These are phyloP conservation scores for Leccinum broughii DNA, from an alignment of 768 basidiomycete genomes.

Conservation along the genomic window DNA sequence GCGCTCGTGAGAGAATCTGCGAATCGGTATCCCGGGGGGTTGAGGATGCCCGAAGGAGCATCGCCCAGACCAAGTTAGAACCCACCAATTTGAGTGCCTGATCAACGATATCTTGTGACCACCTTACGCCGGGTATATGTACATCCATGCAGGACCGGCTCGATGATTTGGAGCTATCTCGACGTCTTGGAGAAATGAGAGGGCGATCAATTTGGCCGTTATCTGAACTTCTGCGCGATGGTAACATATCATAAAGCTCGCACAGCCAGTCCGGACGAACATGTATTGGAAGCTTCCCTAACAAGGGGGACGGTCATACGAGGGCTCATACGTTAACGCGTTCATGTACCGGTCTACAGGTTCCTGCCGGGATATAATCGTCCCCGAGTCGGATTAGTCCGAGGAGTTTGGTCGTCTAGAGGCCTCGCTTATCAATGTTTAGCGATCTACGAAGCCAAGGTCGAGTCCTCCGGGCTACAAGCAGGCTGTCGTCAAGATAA, in stretches of 20 bases:
- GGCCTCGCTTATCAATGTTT: background rate
- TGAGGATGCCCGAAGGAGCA: conserved; percentile 10
- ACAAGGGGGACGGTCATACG: background rate
- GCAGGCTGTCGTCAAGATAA: background rate
- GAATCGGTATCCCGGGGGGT: conserved; percentile 12
- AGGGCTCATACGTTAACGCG: background rate
- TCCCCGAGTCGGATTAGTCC: conserved; percentile 9
- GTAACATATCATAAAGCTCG: background rate
- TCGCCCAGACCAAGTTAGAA: conserved; percentile 10
- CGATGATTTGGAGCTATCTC: background rate
- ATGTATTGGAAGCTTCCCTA: conserved; percentile 5
- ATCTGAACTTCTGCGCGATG: background rate
- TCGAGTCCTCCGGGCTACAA: background rate
- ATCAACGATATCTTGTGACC: conserved; percentile 22
- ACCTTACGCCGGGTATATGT: conserved; percentile 11
- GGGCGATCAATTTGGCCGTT: background rate
- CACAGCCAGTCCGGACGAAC: background rate
- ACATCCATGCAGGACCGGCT: background rate
- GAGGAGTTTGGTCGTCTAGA: conserved; percentile 18
- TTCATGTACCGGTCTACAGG: conserved; percentile 3
- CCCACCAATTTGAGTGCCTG: conserved; percentile 16
- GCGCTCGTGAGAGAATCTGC: conserved; percentile 30
- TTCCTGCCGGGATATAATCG: background rate
- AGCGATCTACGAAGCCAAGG: conserved; percentile 1
- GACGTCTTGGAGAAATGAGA: background rate